Evolutionary conservation across 75 land plant species (phyloP).

Genomic region (Pinus taeda): DNA sequence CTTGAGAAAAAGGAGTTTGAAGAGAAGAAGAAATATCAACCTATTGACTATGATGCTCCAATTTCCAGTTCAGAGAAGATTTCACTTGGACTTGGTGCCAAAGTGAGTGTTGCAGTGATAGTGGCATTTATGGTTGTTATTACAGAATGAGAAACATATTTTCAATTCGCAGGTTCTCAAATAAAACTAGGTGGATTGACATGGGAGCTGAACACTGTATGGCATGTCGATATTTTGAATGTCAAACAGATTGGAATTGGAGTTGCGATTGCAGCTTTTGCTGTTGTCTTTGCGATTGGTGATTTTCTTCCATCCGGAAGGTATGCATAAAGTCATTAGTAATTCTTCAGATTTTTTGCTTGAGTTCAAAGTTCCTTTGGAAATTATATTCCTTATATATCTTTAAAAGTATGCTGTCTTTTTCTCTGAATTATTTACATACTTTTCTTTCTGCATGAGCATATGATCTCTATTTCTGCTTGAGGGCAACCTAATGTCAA

Average conservation of each 20-base stretch:
- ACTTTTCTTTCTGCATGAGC: not conserved
- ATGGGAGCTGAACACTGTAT: not conserved
- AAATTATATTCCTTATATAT: not conserved
- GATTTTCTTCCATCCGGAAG: slow-evolving; percentile 87
- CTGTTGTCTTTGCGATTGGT: slow-evolving; percentile 80
- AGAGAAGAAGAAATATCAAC: slow-evolving; percentile 46
- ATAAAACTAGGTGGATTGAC: slow-evolving; percentile 3
- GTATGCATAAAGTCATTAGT: slow-evolving; percentile 23
- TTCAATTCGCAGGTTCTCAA: not conserved
- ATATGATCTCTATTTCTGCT: not conserved
- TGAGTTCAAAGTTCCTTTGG: not conserved
- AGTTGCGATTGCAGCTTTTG: slow-evolving; percentile 74
- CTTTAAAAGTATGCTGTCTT: not conserved
- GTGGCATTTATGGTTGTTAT: not conserved
- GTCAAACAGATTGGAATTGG: slow-evolving; percentile 73
- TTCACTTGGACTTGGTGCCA: slow-evolving; percentile 70
- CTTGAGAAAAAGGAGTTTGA: slow-evolving; percentile 63
- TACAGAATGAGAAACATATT: not conserved
- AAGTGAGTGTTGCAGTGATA: slow-evolving; percentile 32
- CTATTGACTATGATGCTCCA: slow-evolving; percentile 90
- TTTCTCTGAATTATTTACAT: not conserved
- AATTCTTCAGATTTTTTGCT: not conserved
- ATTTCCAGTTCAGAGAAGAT: slow-evolving; percentile 30
- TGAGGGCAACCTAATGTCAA: not conserved
- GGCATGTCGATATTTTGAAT: not conserved